phyloP scores from a whole-genome alignment of 2,329 filamentous ascomycete species.

The Clarireedia hainanense region DNA sequence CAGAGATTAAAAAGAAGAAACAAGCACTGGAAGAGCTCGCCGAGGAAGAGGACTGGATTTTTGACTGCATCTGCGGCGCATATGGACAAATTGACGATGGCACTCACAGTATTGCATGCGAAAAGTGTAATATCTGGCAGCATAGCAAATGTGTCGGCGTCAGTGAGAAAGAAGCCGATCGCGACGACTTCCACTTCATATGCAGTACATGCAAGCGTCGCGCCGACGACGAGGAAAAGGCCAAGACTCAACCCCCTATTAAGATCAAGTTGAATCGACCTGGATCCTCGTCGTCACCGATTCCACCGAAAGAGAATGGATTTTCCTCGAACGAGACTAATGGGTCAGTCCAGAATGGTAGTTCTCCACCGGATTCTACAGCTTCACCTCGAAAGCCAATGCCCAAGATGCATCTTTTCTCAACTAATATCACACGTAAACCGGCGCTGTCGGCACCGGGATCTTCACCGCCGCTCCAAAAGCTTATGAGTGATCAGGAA shows the following conservation, averaged over 20 bases:
- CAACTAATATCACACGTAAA: conserved; percentile 11
- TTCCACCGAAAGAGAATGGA: conserved; percentile 19
- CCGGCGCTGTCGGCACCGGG: conserved; percentile 4
- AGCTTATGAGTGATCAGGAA: neutral
- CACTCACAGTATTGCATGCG: conserved; percentile 87
- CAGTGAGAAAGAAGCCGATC: conserved; percentile 68
- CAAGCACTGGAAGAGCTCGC: conserved; percentile 66
- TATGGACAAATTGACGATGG: conserved; percentile 93
- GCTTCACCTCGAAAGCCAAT: conserved; percentile 14
- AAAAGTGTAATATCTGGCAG: conserved; percentile 92
- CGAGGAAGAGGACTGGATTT: conserved; percentile 74
- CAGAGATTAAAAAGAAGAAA: conserved; percentile 72
- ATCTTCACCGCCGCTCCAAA: conserved; percentile 5
- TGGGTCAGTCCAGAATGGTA: conserved; percentile 14
- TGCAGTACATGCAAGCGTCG: conserved; percentile 70
- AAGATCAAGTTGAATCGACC: conserved; percentile 47
- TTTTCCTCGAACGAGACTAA: conserved; percentile 8
- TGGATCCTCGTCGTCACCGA: conserved; percentile 38
- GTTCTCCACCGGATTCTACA: neutral
- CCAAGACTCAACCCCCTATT: conserved; percentile 52
- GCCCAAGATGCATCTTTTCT: conserved; percentile 11
- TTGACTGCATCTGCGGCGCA: conserved; percentile 87
- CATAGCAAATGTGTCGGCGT: conserved; percentile 89
- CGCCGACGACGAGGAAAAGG: conserved; percentile 50
- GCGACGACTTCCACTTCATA: conserved; percentile 79